Evolutionary conservation across 768 basidiomycete species (phyloP), one percentile per base, ranked within the genome.

Genomic region (Trametes elegans): DNA sequence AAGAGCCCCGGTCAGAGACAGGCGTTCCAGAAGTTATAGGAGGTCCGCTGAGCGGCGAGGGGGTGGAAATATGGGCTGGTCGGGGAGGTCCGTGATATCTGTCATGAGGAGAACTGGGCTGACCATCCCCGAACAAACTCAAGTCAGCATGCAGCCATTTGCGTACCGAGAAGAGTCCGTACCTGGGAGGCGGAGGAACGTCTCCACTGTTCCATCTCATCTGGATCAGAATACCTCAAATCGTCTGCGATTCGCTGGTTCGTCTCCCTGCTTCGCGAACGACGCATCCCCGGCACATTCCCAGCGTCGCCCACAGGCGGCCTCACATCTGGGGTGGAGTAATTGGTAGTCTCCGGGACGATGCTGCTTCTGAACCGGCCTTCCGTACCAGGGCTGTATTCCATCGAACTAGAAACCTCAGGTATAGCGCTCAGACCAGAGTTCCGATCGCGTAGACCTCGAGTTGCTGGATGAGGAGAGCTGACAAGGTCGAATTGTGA

Each of bases 401-500:
- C 67, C 53, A 62, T 55, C 3, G 66, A 62, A 27, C 62, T 64
- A 7, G 63, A 52, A 5, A 63, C 64, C 29, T 68, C 67, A 3
- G 61, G 60, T 29, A 68, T 68, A 2, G 60, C 59, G 52, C 64
- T 62, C 34, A 68, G 47, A 5, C 53, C 57, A 18, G 56, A 53
- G 36, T 48, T 59, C 4, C 63, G 47, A 7, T 62, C 57, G 21
- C 59, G 53, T 10, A 56, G 31, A 24, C 51, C 51, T 2, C 57
- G 57, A n/a, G 53, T 38, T 28, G 49, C 45, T 3, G 38, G 44
- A 40, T 42, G 40, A 1, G 63, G 64, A 4, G 61, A 46, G 48
- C 49, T 63, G 8, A 64, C 52, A 21, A 68, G 53, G 27, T 68
- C 67, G 35, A 62, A 68, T 19, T 61, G 58, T 1, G 67, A 66